Evolutionary conservation across 768 basidiomycete genomes (phyloP).

Genomic region (Pleurotus eryngii): DNA sequence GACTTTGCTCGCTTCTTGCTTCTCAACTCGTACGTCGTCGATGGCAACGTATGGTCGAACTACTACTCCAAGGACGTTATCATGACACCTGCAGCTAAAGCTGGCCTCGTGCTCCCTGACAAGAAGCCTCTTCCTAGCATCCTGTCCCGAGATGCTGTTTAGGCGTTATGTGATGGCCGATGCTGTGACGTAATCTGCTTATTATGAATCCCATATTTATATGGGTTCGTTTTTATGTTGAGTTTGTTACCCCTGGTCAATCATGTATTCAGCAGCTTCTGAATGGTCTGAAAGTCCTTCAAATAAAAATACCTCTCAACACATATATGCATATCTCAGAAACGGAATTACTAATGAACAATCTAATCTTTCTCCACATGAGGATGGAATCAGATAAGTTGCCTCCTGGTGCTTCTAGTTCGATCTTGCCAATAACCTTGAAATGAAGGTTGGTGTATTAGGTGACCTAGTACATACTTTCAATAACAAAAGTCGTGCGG

Average conservation of each 20-base stretch:
- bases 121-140: conserved; percentile 40
- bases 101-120: conserved; percentile 41
- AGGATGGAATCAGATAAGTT: not conserved
- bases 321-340: too few species aligned
- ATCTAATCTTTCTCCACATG: not conserved
- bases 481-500: not conserved
- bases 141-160: conserved; percentile 30
- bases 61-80: conserved; percentile 42
- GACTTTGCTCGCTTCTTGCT: conserved; percentile 36
- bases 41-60: conserved; percentile 38
- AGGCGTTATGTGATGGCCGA: not conserved
- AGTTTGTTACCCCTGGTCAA: too few species aligned
- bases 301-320: too few species aligned
- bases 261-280: too few species aligned
- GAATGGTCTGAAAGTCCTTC: too few species aligned
- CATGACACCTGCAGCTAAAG: conserved; percentile 38
- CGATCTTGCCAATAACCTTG: not conserved
- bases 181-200: not conserved
- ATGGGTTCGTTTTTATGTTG: too few species aligned
- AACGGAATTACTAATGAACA: too few species aligned
- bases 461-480: not conserved
- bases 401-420: not conserved
- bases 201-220: too few species aligned
- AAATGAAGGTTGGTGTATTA: not conserved
- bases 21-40: conserved; percentile 37